phyloP scores from a whole-genome alignment of 306 rosid species.

The Prunus salicina region DNA sequence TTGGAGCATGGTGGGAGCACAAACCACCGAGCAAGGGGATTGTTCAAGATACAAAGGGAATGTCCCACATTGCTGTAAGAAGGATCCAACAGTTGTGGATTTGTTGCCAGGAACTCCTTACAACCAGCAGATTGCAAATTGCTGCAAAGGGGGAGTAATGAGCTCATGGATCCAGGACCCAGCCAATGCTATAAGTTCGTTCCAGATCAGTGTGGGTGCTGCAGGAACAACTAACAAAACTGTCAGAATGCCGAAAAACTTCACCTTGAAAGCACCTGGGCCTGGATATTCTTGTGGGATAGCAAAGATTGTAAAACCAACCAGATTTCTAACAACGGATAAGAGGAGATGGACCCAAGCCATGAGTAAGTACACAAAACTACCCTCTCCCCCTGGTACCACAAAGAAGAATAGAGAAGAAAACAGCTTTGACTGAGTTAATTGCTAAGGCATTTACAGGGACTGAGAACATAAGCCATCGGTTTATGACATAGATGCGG shows the following conservation, averaged over 20 bases:
- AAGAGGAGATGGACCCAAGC: conserved; percentile 89
- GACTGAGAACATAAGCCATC: too few relatives aligned
- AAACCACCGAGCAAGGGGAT: conserved; percentile 94
- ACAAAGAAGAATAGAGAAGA: not conserved
- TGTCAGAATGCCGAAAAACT: conserved; percentile 71
- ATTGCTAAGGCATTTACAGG: not conserved
- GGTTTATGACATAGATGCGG: too few relatives aligned
- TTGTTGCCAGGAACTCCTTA: conserved; percentile 90
- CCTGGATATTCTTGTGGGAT: conserved; percentile 89
- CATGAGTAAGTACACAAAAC: conserved; percentile 58
- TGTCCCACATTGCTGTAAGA: conserved; percentile 84
- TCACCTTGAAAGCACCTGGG: conserved; percentile 82
- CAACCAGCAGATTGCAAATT: conserved; percentile 91
- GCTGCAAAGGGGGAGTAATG: conserved; percentile 91
- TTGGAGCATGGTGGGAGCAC: conserved; percentile 89
- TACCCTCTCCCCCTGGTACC: not conserved
- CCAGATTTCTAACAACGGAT: conserved; percentile 56
- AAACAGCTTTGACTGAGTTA: not conserved
- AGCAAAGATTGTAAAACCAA: conserved; percentile 65
- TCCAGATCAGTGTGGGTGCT: conserved; percentile 90
- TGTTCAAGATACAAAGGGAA: conserved; percentile 81
- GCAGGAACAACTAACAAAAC: conserved; percentile 93
- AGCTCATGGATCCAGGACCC: conserved; percentile 86
- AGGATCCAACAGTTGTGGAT: conserved; percentile 86
- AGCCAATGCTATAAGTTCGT: conserved; percentile 65